A percentile compares a stretch with the other conserved stretches of the same genome.
These are phyloP conservation scores for Zygosaccharomyces pseudobailii DNA, from an alignment of 1,139 yeast species.

Conservation along the genomic window DNA sequence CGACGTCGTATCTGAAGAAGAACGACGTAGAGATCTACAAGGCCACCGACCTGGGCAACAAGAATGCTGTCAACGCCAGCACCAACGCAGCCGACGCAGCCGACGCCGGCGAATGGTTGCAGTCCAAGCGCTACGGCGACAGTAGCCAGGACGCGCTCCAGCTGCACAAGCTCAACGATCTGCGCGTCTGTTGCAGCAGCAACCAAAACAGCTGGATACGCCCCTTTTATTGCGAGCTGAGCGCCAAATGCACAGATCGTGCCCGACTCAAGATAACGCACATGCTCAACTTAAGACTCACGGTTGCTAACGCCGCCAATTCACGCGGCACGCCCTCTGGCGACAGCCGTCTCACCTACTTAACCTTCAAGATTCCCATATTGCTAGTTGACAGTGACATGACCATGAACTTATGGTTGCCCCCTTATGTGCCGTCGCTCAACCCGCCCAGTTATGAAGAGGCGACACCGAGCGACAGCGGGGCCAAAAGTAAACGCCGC, in stretches of 20 bases:
- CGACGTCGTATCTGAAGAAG: conserved; percentile 11
- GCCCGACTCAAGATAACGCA: conserved; percentile 24
- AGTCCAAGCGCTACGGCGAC: neutral
- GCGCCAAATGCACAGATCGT: conserved; percentile 7
- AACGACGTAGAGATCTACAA: conserved; percentile 9
- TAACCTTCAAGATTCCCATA: conserved; percentile 19
- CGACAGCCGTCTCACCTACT: neutral
- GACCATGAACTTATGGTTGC: conserved; percentile 20
- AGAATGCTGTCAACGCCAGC: no score
- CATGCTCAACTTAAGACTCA: conserved; percentile 11
- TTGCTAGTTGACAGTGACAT: conserved; percentile 20
- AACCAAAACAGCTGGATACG: conserved; percentile 7
- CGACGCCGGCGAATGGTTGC: no score
- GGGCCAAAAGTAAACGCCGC: no score
- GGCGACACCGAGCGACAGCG: neutral
- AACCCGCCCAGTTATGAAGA: neutral
- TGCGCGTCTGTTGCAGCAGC: neutral
- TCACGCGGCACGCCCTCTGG: neutral
- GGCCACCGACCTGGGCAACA: neutral
- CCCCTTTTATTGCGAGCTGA: conserved; percentile 20
- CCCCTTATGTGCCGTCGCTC: conserved; percentile 14
- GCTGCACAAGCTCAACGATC: neutral
- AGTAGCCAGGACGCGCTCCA: neutral
- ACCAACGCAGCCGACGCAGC: no score
- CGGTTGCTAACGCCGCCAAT: conserved; percentile 3